Conservation (phyloP, 1,139 yeast genomes). For the Meyerozyma guilliermondii region DNA sequence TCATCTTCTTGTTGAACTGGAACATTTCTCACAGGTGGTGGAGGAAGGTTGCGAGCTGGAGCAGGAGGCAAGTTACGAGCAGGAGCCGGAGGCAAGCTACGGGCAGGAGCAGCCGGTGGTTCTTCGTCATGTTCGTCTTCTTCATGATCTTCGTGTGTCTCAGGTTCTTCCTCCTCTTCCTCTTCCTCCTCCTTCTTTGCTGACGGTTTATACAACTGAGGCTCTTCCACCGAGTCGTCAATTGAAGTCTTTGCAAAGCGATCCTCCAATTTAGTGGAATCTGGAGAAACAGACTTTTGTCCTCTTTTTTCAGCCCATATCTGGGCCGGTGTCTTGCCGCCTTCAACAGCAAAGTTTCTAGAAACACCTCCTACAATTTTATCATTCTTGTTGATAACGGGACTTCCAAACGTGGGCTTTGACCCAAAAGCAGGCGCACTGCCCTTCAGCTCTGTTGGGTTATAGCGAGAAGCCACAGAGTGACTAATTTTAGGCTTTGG, state of each 20-base stretch:
- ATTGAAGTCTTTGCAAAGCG: slow-evolving; percentile 5
- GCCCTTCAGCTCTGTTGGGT: slow-evolving; percentile 18
- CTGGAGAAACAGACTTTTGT: slow-evolving; percentile 39
- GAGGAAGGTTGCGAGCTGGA: slow-evolving; percentile 11
- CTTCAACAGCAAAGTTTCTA: slow-evolving; percentile 64
- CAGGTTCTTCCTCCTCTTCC: slow-evolving; percentile 9
- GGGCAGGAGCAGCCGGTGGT: slow-evolving; percentile 8
- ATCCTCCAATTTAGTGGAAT: slow-evolving; percentile 9
- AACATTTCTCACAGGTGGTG: slow-evolving; percentile 20
- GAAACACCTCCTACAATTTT: slow-evolving; percentile 60
- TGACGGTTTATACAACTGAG: background rate
- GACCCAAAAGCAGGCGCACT: slow-evolving; percentile 39
- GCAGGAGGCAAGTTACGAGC: slow-evolving; percentile 15
- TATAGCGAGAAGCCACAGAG: slow-evolving; percentile 50
- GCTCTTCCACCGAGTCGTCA: slow-evolving; percentile 7
- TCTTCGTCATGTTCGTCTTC: slow-evolving; percentile 14
- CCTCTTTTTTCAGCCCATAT: slow-evolving; percentile 92
- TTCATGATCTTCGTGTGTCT: slow-evolving; percentile 12
- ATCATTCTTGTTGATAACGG: slow-evolving; percentile 16
- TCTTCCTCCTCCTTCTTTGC: slow-evolving; percentile 6
- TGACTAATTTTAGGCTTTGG: slow-evolving; percentile 60
- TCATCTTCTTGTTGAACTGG: slow-evolving; percentile 17
- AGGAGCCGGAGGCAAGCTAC: slow-evolving; percentile 9
- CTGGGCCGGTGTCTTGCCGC: slow-evolving; percentile 92
- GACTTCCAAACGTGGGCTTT: slow-evolving; percentile 39